These are phyloP conservation scores for Stellera chamaejasme DNA, from an alignment of 345 rosid species.

Conservation along the genomic window DNA sequence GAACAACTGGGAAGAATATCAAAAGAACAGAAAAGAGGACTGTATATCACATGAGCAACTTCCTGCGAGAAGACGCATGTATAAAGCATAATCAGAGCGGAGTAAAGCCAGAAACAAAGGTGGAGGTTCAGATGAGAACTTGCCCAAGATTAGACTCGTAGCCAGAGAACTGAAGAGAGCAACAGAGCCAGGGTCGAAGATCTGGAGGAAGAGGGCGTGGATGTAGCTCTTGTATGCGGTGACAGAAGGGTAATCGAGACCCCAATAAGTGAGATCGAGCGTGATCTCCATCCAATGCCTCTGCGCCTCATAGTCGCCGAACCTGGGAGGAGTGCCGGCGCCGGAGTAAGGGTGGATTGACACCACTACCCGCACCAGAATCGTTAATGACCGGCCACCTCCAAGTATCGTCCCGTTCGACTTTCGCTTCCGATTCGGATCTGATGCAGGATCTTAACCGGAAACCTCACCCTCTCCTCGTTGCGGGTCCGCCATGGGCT, in stretches of 20 bases:
- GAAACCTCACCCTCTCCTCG: too few species aligned
- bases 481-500: too few species aligned
- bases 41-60: constrained; percentile 87
- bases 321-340: constrained; percentile 68
- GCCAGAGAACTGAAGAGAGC: constrained; percentile 65
- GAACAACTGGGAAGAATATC: constrained; percentile 74
- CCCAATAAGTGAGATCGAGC: constrained; percentile 80
- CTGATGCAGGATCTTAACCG: too few species aligned
- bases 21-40: constrained; percentile 72
- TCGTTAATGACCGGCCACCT: constrained; percentile 26
- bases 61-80: constrained; percentile 38
- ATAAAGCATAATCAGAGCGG: constrained; percentile 2
- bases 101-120: neutral
- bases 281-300: constrained; percentile 99
- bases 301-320: constrained; percentile 93
- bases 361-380: constrained; percentile 59
- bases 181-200: constrained; percentile 58
- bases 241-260: constrained; percentile 95
- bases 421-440: too few species aligned
- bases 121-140: neutral
- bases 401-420: too few species aligned
- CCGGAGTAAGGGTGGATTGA: constrained; percentile 82
- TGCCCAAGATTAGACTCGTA: constrained; percentile 76
- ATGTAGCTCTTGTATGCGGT: constrained; percentile 90
- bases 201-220: constrained; percentile 62